Base-by-base conservation (phyloP, 2,329 filamentous ascomycete species). In the Alternaria postmessia region DNA sequence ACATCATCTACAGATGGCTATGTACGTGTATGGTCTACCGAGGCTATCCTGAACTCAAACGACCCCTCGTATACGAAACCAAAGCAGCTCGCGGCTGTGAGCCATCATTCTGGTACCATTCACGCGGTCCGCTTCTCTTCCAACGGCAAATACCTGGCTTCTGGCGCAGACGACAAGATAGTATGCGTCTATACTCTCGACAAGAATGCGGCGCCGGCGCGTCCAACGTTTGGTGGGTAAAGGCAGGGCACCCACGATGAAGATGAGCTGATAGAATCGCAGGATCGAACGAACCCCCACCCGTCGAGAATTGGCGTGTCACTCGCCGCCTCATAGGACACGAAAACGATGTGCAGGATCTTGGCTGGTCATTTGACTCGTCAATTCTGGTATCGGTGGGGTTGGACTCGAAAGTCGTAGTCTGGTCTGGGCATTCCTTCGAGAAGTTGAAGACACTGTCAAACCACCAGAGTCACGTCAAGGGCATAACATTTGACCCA, bases 391-490 rank as follows among this genome's bases (percentile, higher is more conserved):
- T 98, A 5, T 98, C 95, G 0, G 95, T 99, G 26, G 96, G 95
- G 2, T 82, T 99, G 68, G 95, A 99, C 80, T 98, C 95, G 43
- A 99, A 99, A 81, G 91, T 99, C 14, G 95, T 99, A 9, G 91
- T 99, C 22, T 99, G 95, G 95, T 98, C 94, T 1, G 96, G 95
- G 1, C 91, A 96, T 79, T 98, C 94, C 0, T 99, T 99, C 70
- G 95, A 99, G 81, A 98, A 96, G 81, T 86, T 99, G 67, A 98
- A 98, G 85, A 94, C 93, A 3, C 83, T 99, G 5, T 89, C 93
- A 2, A 90, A 94, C 59, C 95, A 99, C 79, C 93, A 96, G 78
- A 97, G 93, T 77, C 96, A 98, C 77, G 95, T 99, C 81, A 99
- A 99, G 79, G 95, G 96, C 63, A 96, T 99, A 72, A 97, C 94